Conservation (phyloP, 495 filamentous ascomycete genomes). For the Hypoxylon perforatum region DNA sequence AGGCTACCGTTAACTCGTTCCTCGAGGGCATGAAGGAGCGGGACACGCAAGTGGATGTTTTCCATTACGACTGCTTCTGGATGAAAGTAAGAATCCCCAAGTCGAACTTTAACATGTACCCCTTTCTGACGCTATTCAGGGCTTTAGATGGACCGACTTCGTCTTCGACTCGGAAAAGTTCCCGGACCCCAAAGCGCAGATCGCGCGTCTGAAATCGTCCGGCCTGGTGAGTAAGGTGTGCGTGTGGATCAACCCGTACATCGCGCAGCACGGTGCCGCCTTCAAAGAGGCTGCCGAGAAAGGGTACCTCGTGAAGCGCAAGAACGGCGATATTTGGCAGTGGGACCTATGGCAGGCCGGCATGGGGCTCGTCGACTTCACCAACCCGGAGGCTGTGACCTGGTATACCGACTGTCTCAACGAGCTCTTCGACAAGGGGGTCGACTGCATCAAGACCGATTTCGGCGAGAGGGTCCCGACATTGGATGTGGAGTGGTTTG, state of each 20-base stretch:
- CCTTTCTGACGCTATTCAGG: slow-evolving; percentile 35
- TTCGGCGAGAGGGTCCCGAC: slow-evolving; percentile 77
- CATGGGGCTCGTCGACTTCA: slow-evolving; percentile 80
- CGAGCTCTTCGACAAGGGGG: slow-evolving; percentile 70
- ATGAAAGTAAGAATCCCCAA: slow-evolving; percentile 41
- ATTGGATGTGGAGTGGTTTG: slow-evolving; percentile 68
- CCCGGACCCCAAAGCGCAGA: slow-evolving; percentile 71
- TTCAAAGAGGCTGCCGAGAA: slow-evolving; percentile 72
- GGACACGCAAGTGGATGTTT: slow-evolving; percentile 73
- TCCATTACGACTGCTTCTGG: slow-evolving; percentile 80
- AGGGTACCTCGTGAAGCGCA: slow-evolving; percentile 75
- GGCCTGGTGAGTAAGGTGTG: slow-evolving; percentile 70
- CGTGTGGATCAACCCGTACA: slow-evolving; percentile 79
- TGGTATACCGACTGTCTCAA: slow-evolving; percentile 71
- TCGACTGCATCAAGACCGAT: slow-evolving; percentile 79
- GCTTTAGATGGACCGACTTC: slow-evolving; percentile 81
- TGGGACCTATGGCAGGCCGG: slow-evolving; percentile 81
- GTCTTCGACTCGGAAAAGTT: slow-evolving; percentile 75
- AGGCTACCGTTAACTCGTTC: slow-evolving; percentile 72
- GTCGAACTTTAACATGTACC: neutral
- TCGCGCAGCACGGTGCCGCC: slow-evolving; percentile 72
- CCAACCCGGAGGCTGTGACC: slow-evolving; percentile 70
- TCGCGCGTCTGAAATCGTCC: slow-evolving; percentile 67
- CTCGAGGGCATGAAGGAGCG: slow-evolving; percentile 74
- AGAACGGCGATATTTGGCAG: slow-evolving; percentile 76